Evolutionary conservation across 2,329 filamentous ascomycete genomes (phyloP).

Genomic region (Colletotrichum paranaense): DNA sequence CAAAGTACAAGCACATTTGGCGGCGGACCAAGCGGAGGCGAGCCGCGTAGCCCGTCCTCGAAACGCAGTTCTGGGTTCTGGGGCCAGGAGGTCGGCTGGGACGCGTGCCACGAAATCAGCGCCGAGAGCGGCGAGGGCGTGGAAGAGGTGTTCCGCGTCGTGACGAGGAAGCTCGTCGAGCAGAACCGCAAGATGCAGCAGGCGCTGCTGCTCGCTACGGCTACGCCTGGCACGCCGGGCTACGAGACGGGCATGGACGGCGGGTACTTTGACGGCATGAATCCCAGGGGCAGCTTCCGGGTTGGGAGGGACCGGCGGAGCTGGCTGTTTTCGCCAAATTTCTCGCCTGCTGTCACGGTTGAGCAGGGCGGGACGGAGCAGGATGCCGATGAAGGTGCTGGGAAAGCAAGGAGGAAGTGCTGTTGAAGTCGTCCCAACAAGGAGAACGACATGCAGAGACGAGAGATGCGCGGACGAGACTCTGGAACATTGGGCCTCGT

Average conservation of each 20-base stretch:
- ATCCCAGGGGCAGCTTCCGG: constrained; percentile 64
- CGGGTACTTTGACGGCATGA: constrained; percentile 63
- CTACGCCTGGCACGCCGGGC: constrained; percentile 61
- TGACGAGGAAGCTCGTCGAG: constrained; percentile 71
- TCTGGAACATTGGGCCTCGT: background rate
- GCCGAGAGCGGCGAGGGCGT: constrained; percentile 95
- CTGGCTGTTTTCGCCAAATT: constrained; percentile 68
- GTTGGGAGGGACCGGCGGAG: constrained; percentile 68
- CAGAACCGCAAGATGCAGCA: constrained; percentile 73
- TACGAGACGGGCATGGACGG: constrained; percentile 57
- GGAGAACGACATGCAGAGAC: too few species aligned
- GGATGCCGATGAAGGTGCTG: constrained; percentile 31
- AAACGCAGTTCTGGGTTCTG: constrained; percentile 83
- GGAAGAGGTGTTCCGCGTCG: constrained; percentile 90
- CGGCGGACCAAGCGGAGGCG: constrained; percentile 56
- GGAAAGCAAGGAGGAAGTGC: constrained; percentile 40
- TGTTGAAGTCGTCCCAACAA: constrained; percentile 36
- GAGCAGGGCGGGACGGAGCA: constrained; percentile 52
- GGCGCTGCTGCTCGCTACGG: constrained; percentile 66
- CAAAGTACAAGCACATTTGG: constrained; percentile 41
- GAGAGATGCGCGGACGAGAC: background rate
- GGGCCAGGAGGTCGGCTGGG: constrained; percentile 95
- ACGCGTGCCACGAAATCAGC: constrained; percentile 96
- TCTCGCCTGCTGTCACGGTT: constrained; percentile 63
- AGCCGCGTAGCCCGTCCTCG: constrained; percentile 70